Base-by-base conservation (phyloP, 768 basidiomycete species). In the Agaricus blazei region DNA sequence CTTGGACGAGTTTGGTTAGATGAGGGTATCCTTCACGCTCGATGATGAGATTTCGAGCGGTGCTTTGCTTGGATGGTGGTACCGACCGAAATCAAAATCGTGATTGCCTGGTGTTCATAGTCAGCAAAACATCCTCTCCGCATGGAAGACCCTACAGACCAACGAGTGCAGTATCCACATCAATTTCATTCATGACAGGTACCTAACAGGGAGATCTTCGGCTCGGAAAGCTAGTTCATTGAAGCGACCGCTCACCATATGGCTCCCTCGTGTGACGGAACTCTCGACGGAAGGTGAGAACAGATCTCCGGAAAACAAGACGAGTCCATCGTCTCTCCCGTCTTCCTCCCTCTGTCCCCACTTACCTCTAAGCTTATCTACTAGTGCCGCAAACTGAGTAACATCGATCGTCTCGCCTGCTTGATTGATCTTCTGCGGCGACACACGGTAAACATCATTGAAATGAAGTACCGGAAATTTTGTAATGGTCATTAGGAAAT, bases 201-300 rank as follows among this genome's bases (percentile, higher is more conserved):
- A 93, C 88, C 90, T 90, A 62, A 9, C 47, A 15, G 14, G 34
- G 11, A 19, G 34, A 43, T 9, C 6, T 31, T 27, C 23, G 19
- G 37, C 42, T 7, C 26, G n/a, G 26, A n/a, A 34, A 19, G 19
- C 14, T 2, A 9, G 2, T 7, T 41, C 11, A 53, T 15, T 34
- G 49, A 48, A 46, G 15, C 19, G 14, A 29, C 19, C 26, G 61
- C 75, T 52, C 60, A 90, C 92, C 91, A 93, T 91, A 80, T 93
- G 92, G 62, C 87, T 90, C 46, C 93, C 93, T 66, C 93, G 76
- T 4, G 93, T 93, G 36, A 96, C 85, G 4, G 88, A 85, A 59
- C 87, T 90, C 70, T 95, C 93, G 1, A 90, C 78, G 1, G 88
- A 90, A 0, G 93, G 93, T 24, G 88, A 85, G 67, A 95, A 95